phyloP scores from a whole-genome alignment of 2,329 filamentous ascomycete species.

The Alternaria alternata region DNA sequence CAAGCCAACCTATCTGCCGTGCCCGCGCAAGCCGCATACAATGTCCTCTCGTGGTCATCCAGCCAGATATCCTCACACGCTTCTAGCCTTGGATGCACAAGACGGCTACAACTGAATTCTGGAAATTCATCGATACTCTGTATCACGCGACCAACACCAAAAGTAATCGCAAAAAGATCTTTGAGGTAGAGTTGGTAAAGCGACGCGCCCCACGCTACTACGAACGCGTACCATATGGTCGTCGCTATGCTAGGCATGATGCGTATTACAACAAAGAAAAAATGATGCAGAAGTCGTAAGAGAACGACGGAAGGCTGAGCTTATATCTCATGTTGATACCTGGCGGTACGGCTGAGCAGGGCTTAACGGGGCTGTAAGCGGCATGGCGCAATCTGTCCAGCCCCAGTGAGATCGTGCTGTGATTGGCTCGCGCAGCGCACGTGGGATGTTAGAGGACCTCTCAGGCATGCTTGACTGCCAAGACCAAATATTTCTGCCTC shows the following conservation, averaged over 20 bases:
- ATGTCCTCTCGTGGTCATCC: slow-evolving; percentile 31
- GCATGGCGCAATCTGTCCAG: slow-evolving; percentile 1
- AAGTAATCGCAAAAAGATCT: slow-evolving; percentile 29
- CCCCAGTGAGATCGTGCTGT: not conserved
- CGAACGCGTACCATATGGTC: slow-evolving; percentile 26
- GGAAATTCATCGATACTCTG: slow-evolving; percentile 42
- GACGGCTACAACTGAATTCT: slow-evolving; percentile 30
- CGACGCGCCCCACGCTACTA: slow-evolving; percentile 34
- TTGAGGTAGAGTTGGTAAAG: slow-evolving; percentile 41
- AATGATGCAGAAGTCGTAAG: not conserved
- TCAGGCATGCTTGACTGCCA: not conserved
- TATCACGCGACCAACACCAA: slow-evolving; percentile 39
- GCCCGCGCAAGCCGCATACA: slow-evolving; percentile 44
- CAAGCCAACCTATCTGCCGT: slow-evolving; percentile 31
- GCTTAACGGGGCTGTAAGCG: slow-evolving; percentile 8
- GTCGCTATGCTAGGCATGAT: slow-evolving; percentile 22
- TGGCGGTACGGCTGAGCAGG: slow-evolving; percentile 7
- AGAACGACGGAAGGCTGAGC: slow-evolving; percentile 2
- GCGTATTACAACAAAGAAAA: not conserved
- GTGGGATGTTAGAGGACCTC: slow-evolving; percentile 13
- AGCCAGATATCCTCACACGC: slow-evolving; percentile 46
- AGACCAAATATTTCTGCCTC: not conserved
- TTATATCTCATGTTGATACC: slow-evolving; percentile 16
- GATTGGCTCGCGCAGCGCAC: slow-evolving; percentile 1
- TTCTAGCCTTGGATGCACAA: slow-evolving; percentile 35